Evolutionary conservation across 2,329 filamentous ascomycete genomes (phyloP), one percentile per base, ranked within the genome.

Genomic region (Fusarium vanettenii): DNA sequence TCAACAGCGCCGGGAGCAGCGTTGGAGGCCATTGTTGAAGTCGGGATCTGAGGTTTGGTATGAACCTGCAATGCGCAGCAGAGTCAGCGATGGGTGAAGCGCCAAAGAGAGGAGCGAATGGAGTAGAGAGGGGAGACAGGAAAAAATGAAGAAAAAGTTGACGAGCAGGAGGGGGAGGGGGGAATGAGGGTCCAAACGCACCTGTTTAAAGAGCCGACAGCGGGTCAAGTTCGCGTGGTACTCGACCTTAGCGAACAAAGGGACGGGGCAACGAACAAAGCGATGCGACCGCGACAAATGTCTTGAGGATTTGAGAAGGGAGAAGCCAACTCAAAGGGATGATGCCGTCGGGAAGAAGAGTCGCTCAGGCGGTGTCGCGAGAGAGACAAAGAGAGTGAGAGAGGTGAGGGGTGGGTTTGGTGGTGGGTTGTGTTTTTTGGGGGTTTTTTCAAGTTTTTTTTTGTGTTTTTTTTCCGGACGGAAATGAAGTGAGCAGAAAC

Each of bases 1-100:
- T 94, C 93, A 88, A 92, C 90, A 91, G 90, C 89, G 85, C 86
- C 86, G 81, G 87, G 82, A 79, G 87, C 82, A 83, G 87, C 85
- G 85, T 89, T 85, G 82, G 88, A 87, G 86, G 90, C 88, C 90
- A 93, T 93, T 85, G 86, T 89, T 72, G 45, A 76, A 69, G 70
- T 73, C 68, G 72, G 64, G 62, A 59, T 70, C 59, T 72, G 35
- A 72, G 60, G 59, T 67, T 67, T 72, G 63, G 59, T 66, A 72
- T 66, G 29, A 69, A 77, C 71, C 77, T 79, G 29, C 33, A 64
- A 66, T 31, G 52, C 59, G 62, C 25, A 55, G 25, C 33, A 31
- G 37, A 55, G 72, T 80, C 66, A 79, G 70, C 39, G 66, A 67
- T 45, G 55, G 66, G 48, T 73, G 61, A 65, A 65, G 60, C 71